Evolutionary conservation across 352 stramenopile genomes (phyloP), one percentile per base, ranked within the genome.

Genomic region (Pythium aquatile): DNA sequence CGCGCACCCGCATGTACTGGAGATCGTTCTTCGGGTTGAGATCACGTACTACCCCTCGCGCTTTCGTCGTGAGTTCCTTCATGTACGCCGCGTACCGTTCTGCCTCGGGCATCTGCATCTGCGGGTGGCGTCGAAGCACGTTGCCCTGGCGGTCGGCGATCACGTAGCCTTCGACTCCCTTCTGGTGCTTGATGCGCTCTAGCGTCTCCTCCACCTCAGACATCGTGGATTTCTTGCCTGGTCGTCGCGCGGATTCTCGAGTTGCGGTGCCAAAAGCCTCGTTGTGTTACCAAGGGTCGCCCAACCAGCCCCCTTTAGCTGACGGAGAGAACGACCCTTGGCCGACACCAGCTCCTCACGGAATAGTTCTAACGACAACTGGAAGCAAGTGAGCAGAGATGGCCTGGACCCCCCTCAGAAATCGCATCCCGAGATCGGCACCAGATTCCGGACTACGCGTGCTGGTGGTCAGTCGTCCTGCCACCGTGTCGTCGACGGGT

Each of bases 1-100:
- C 82, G 53, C 95, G 89, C 40, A 98, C 93, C 54, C 94, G 83
- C 70, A 98, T 87, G 71, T 97, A 98, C 65, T 96, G 85, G 40
- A 98, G 74, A 70, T 98, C 90, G 68, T 98, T 97, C 74, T 97
- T 97, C 13, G 95, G 94, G 70, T 98, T 97, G 33, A 98, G 80
- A 75, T 98, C 95, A 46, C 95, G 79, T 35, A 97, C 91, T 49
- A 98, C 93, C 47, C 96, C 89, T 35, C 87, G 88, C 3, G 94
- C 93, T 62, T 96, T 97, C 20, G 84, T 87, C 24, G 84, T 93
- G 33, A 98, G 82, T 59, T 95, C 80, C 59, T 91, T 94, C 81
- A 98, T 98, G 65, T 91, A 94, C 53, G 83, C 64, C 4, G 93
- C 90, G 75, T 98, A 98, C 46, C 87, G 89, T 63, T 98, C 94